A percentile compares a stretch with the other conserved stretches of the same genome.
Evolutionary conservation across 2,329 filamentous ascomycete species (phyloP).

Genomic region (Penicillium sclerotiorum): DNA sequence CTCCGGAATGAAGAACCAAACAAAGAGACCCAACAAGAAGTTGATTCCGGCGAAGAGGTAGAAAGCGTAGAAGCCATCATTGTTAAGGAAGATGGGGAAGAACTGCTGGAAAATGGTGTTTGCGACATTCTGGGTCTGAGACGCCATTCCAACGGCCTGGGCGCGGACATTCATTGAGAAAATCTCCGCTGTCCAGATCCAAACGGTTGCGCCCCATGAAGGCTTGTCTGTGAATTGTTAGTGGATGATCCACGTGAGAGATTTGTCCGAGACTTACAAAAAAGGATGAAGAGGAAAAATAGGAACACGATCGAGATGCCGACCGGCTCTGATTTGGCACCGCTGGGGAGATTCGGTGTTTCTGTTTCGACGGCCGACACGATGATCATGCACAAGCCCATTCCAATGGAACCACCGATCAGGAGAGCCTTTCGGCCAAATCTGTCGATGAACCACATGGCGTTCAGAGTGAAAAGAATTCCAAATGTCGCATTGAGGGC

Average conservation of each 20-base stretch:
- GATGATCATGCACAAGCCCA: constrained; percentile 71
- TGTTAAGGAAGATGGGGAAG: constrained; percentile 68
- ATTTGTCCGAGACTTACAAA: constrained; percentile 30
- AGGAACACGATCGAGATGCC: constrained; percentile 71
- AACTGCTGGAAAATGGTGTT: constrained; percentile 71
- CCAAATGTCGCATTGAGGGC: constrained; percentile 73
- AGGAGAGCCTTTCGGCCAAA: constrained; percentile 72
- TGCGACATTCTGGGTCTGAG: constrained; percentile 64
- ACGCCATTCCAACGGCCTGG: constrained; percentile 69
- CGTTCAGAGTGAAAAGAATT: constrained; percentile 73
- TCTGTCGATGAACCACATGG: constrained; percentile 72
- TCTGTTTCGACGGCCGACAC: constrained; percentile 60
- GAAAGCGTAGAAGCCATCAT: constrained; percentile 59
- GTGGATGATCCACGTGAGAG: not conserved
- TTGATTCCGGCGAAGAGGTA: constrained; percentile 59
- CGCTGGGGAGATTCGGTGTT: constrained; percentile 55
- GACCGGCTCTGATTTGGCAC: constrained; percentile 60
- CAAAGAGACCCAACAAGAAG: constrained; percentile 53
- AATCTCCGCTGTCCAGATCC: constrained; percentile 71
- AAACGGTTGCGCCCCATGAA: constrained; percentile 69
- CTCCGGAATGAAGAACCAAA: constrained; percentile 57
- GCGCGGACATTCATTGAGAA: constrained; percentile 74
- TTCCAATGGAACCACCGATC: constrained; percentile 68
- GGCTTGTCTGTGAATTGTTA: constrained; percentile 60
- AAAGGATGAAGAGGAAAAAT: constrained; percentile 64